Evolutionary conservation across 306 rosid genomes (phyloP).

Genomic region (Boehmeria nivea): DNA sequence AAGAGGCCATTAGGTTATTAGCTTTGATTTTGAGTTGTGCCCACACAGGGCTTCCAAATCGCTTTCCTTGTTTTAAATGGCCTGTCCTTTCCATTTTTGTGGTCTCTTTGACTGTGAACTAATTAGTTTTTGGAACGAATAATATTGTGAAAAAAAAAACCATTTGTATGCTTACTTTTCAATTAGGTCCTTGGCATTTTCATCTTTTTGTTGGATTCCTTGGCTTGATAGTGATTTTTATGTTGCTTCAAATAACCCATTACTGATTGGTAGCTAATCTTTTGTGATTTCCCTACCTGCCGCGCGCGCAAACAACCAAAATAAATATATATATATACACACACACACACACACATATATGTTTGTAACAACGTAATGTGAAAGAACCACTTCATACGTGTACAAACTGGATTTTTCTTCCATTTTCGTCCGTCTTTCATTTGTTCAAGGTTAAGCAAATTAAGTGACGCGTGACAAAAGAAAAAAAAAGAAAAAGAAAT

Average conservation of each 20-base stretch:
- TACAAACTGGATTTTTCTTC: not conserved
- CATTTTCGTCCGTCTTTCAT: no score
- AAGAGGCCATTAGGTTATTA: not conserved
- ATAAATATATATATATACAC: not conserved
- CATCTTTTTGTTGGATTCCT: constrained; percentile 14
- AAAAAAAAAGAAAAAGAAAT: not conserved
- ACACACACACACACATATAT: not conserved
- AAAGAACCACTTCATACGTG: not conserved
- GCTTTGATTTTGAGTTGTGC: not conserved
- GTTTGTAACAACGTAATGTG: not conserved
- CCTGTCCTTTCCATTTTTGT: constrained; percentile 2
- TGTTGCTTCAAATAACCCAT: not conserved
- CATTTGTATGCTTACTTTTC: constrained; percentile 5
- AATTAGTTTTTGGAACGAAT: not conserved
- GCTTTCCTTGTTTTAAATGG: constrained; percentile 7
- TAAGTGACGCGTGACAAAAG: no score
- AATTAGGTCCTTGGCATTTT: constrained; percentile 14
- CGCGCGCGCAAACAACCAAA: constrained; percentile 7
- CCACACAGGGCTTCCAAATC: constrained; percentile 8
- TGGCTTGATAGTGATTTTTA: not conserved
- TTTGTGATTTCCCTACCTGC: constrained; percentile 32
- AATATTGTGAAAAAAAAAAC: not conserved
- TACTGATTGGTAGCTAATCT: constrained; percentile 35
- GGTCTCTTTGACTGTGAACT: not conserved
- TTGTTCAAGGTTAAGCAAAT: no score